Conservation (phyloP, 2,329 filamentous ascomycete species). For the Acarospora socialis region DNA sequence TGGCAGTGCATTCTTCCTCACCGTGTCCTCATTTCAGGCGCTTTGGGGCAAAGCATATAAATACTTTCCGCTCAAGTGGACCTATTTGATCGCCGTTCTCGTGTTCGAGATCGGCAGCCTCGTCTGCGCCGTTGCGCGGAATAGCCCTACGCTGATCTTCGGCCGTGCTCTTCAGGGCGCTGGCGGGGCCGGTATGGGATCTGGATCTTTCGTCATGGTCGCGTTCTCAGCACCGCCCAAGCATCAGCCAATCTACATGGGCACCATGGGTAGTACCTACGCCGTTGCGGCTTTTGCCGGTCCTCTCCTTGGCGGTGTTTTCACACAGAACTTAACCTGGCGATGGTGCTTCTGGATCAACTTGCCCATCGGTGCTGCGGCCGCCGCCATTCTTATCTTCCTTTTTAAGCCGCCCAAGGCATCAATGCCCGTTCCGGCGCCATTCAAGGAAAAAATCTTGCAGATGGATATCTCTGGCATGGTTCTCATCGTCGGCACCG, state of each 20-base stretch:
- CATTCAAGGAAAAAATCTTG: conserved; percentile 25
- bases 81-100: conserved; percentile 17
- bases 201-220: conserved; percentile 12
- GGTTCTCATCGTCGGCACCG: conserved; percentile 29
- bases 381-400: conserved; percentile 26
- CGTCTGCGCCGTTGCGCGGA: conserved; percentile 19
- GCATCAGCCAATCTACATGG: conserved; percentile 11
- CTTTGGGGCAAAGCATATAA: conserved; percentile 15
- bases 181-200: conserved; percentile 16
- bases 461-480: conserved; percentile 35
- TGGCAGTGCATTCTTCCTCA: conserved; percentile 2
- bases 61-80: conserved; percentile 19
- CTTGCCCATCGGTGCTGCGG: conserved; percentile 35
- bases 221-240: conserved; percentile 8
- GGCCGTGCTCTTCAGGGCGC: conserved; percentile 20
- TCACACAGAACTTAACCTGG: conserved; percentile 5
- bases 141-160: conserved; percentile 19
- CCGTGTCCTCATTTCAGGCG: conserved; percentile 11
- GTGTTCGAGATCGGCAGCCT: conserved; percentile 21
- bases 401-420: conserved; percentile 24
- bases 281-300: conserved; percentile 10
- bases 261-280: conserved; percentile 11
- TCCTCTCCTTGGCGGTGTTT: conserved; percentile 9
- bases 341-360: conserved; percentile 35
- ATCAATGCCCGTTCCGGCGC: conserved; percentile 21